Evolutionary conservation across 1,139 yeast species (phyloP).

Genomic region (Suhomyces anneliseae): DNA sequence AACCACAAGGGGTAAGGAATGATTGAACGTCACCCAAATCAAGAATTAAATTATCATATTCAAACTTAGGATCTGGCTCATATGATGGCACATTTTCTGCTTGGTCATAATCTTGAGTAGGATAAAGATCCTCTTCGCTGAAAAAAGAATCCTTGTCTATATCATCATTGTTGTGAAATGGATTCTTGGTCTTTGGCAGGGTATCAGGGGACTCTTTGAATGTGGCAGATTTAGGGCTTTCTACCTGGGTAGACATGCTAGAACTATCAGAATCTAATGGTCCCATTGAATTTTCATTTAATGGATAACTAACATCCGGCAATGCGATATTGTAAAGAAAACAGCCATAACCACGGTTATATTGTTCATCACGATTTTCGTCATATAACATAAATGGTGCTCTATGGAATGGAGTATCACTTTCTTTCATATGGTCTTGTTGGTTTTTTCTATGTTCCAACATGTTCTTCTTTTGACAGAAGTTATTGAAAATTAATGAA

Average conservation of each 20-base stretch:
- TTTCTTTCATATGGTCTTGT: constrained; percentile 60
- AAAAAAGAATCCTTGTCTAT: background rate
- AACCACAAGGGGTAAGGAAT: constrained; percentile 38
- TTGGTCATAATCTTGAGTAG: constrained; percentile 30
- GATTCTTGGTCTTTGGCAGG: background rate
- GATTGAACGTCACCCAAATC: constrained; percentile 49
- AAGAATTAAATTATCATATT: constrained; percentile 55
- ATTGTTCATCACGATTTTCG: constrained; percentile 43
- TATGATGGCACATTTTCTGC: constrained; percentile 47
- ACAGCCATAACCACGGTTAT: constrained; percentile 50
- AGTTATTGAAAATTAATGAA: constrained; percentile 58
- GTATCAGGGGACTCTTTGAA: background rate
- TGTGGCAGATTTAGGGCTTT: background rate
- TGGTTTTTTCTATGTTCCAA: constrained; percentile 51
- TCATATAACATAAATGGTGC: constrained; percentile 66
- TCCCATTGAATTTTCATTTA: constrained; percentile 20
- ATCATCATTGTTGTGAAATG: background rate
- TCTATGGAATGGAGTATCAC: constrained; percentile 85
- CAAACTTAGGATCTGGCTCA: constrained; percentile 42
- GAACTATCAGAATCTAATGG: background rate
- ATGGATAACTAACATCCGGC: constrained; percentile 66
- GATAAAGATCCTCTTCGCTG: background rate
- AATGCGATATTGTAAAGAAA: constrained; percentile 62
- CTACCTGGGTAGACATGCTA: background rate
- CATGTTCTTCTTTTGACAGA: constrained; percentile 55